Percentiles rank a stretch among this genome's conserved stretches.
phyloP scores from a whole-genome alignment of 768 basidiomycete genomes.

The Boletus pseudo-olivaceus region DNA sequence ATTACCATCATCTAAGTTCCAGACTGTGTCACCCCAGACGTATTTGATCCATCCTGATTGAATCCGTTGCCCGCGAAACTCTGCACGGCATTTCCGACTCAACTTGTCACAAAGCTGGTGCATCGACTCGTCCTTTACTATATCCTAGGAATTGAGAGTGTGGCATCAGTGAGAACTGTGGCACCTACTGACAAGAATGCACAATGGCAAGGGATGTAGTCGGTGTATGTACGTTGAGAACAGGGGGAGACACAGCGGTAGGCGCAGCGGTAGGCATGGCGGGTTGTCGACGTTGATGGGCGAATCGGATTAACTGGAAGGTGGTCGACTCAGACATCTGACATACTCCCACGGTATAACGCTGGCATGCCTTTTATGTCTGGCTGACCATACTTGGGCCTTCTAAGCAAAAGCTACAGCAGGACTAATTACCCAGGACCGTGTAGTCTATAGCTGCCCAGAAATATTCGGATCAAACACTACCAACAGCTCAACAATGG shows the following conservation, averaged over 20 bases:
- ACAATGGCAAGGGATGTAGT: slow-evolving; percentile 68
- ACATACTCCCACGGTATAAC: slow-evolving; percentile 2
- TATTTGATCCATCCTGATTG: slow-evolving; percentile 86
- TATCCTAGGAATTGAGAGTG: slow-evolving; percentile 7
- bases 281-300: not conserved
- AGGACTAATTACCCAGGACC: not conserved
- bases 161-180: not conserved
- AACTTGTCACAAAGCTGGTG: slow-evolving; percentile 66
- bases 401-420: not conserved
- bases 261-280: slow-evolving; percentile 30
- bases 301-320: not conserved
- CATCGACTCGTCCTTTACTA: slow-evolving; percentile 69
- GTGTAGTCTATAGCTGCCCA: slow-evolving; percentile 2
- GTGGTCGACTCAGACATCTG: not conserved
- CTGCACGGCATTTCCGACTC: slow-evolving; percentile 57
- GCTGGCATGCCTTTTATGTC: no score
- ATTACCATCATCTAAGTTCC: slow-evolving; percentile 88
- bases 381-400: no score
- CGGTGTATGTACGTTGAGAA: slow-evolving; percentile 78
- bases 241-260: slow-evolving; percentile 32
- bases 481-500: slow-evolving; percentile 76
- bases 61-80: slow-evolving; percentile 58
- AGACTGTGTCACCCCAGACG: slow-evolving; percentile 70
- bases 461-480: not conserved
- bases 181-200: slow-evolving; percentile 59